Percentiles rank a stretch among this genome's conserved stretches.
phyloP scores from a whole-genome alignment of 768 basidiomycete genomes.

The Tricholoma hemisulphureum region DNA sequence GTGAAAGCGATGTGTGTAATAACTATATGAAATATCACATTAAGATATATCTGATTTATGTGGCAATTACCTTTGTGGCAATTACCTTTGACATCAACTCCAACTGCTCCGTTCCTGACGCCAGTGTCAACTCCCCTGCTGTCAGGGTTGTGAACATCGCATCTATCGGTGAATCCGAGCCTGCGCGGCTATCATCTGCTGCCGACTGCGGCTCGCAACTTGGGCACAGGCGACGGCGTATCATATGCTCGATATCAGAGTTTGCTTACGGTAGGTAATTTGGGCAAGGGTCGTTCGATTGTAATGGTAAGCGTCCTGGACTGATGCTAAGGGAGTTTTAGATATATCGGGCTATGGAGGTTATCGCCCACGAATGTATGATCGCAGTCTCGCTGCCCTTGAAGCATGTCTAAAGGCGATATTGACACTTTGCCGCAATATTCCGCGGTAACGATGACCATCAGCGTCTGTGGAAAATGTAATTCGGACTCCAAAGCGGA shows the following conservation, averaged over 20 bases:
- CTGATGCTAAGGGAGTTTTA: slow-evolving; percentile 46
- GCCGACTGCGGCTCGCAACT: slow-evolving; percentile 38
- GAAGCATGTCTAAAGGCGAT: slow-evolving; percentile 47
- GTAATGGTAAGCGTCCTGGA: slow-evolving; percentile 57
- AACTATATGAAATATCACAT: neutral
- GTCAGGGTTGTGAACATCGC: slow-evolving; percentile 29
- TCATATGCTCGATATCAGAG: slow-evolving; percentile 74
- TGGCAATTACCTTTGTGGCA: too few species aligned
- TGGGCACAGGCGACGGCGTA: slow-evolving; percentile 50
- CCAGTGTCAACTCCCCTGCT: slow-evolving; percentile 47
- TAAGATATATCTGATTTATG: neutral
- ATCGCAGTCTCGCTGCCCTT: slow-evolving; percentile 41
- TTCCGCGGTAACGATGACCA: slow-evolving; percentile 69
- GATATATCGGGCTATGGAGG: slow-evolving; percentile 2
- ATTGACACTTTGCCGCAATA: slow-evolving; percentile 51
- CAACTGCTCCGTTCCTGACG: slow-evolving; percentile 31
- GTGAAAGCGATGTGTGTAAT: neutral
- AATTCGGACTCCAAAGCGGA: slow-evolving; percentile 39
- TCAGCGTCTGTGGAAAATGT: slow-evolving; percentile 51
- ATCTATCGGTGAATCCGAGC: slow-evolving; percentile 22
- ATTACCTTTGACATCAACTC: slow-evolving; percentile 26
- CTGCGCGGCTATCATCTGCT: slow-evolving; percentile 31
- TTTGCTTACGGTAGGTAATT: slow-evolving; percentile 38
- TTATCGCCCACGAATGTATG: slow-evolving; percentile 41
- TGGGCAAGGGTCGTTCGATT: slow-evolving; percentile 15